These are phyloP conservation scores for Teratosphaeria zuluensis DNA, from an alignment of 2,329 filamentous ascomycete genomes.

Conservation along the genomic window DNA sequence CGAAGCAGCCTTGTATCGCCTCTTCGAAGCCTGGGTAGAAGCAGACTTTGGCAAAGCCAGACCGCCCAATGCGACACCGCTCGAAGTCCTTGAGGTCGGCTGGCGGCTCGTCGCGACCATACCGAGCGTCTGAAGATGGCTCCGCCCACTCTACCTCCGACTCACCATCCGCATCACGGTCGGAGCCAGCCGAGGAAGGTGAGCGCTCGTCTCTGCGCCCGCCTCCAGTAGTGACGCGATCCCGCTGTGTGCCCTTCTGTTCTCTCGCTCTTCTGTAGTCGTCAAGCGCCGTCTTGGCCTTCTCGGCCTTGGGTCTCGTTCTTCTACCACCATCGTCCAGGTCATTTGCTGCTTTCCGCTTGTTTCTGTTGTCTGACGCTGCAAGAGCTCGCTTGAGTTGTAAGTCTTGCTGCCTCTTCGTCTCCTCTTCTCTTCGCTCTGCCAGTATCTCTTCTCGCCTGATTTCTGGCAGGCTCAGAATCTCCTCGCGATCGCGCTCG, in stretches of 20 bases:
- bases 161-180: constrained; percentile 57
- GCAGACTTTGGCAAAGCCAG: constrained; percentile 81
- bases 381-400: constrained; percentile 67
- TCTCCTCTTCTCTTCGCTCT: constrained; percentile 73
- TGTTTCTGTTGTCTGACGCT: constrained; percentile 48
- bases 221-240: constrained; percentile 23
- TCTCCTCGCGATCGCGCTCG: constrained; percentile 46
- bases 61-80: constrained; percentile 70
- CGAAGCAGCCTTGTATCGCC: constrained; percentile 72
- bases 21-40: constrained; percentile 86
- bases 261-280: constrained; percentile 53
- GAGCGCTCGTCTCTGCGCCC: constrained; percentile 38
- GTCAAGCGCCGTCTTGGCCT: constrained; percentile 60
- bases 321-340: constrained; percentile 69
- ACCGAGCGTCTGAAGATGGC: constrained; percentile 29
- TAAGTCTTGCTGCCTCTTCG: constrained; percentile 70
- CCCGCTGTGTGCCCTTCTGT: constrained; percentile 48
- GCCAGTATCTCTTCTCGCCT: constrained; percentile 85
- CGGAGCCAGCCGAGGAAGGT: constrained; percentile 29
- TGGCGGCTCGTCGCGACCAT: constrained; percentile 53
- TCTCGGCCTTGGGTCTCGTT: constrained; percentile 30
- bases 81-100: constrained; percentile 75
- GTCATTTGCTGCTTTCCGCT: constrained; percentile 69
- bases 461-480: constrained; percentile 80
- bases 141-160: constrained; percentile 71